Evolutionary conservation across 2,329 filamentous ascomycete genomes (phyloP), one percentile per base, ranked within the genome.

Genomic region (Orbilia ellipsospora): DNA sequence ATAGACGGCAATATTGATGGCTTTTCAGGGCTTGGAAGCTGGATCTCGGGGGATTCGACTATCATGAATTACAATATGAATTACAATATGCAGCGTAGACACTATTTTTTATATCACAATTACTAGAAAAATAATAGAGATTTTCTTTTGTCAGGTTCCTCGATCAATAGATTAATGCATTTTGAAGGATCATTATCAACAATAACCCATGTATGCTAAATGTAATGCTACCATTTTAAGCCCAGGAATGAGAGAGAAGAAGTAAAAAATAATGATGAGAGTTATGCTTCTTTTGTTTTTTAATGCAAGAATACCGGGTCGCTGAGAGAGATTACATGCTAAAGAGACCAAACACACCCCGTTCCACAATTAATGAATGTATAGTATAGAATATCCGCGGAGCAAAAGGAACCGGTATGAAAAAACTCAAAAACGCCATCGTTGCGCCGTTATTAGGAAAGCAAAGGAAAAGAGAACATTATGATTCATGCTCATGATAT

Each of bases 1-100:
- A 40, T 93, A 66, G 36, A 13, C 23, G 56, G 3, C 23, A 10
- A 18, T 77, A 81, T 2, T 6, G 31, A 6, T 36, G 10, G 31
- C 31, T 36, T 36, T 36, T 2, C 31, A 48, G 16, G 16, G 44
- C 7, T 12, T 48, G 44, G 44, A 48, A n/a, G 16, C 4, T 48
- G 13, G 44, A 36, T 36, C 1, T n/a, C 5, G 31, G 31, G 23
- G 10, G 31, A 6, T 36, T 36, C 31, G 31, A 36, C 2, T 36
- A 36, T 10, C 31, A 6, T 6, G 31, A 10, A 36, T 36, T 6
- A 2, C 31, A 36, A 36, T 10, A 36, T 36, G 31, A 7, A 31
- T 31, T 31, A 31, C 28, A 31, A 31, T 7, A 31, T 31, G 28
- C 28, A 31, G 28, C 4, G 7, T 31, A 31, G 28, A 31, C 31